These are phyloP conservation scores for Cutaneotrichosporon daszewskae DNA, from an alignment of 1,284 basidiomycete species.

Conservation along the genomic window DNA sequence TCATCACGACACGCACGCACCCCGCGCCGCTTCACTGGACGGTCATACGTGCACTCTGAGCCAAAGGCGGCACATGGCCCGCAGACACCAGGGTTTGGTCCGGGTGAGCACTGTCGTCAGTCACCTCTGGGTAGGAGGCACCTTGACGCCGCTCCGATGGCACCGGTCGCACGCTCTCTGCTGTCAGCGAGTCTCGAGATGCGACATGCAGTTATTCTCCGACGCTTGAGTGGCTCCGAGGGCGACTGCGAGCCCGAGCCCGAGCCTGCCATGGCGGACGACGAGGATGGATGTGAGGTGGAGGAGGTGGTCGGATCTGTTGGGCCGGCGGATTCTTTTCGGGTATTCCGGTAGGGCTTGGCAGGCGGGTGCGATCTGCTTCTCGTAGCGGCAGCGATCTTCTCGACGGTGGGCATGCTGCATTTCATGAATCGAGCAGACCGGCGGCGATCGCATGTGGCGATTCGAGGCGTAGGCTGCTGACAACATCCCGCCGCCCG, in stretches of 20 bases:
- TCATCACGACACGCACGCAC: constrained; percentile 20
- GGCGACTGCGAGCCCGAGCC: background rate
- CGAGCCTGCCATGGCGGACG: background rate
- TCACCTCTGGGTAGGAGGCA: constrained; percentile 8
- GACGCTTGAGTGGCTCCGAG: constrained; percentile 7
- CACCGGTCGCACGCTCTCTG: constrained; percentile 45
- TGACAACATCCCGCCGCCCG: no score
- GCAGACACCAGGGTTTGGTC: constrained; percentile 25
- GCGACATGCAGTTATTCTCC: constrained; percentile 5
- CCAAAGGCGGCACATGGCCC: constrained; percentile 37
- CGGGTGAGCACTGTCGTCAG: constrained; percentile 28
- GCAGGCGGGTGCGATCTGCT: no score
- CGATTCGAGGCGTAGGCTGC: no score
- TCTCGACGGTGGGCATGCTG: no score
- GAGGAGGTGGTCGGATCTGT: no score
- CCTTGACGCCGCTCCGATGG: constrained; percentile 41
- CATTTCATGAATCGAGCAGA: no score
- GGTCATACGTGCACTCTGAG: constrained; percentile 38
- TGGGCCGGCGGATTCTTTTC: no score
- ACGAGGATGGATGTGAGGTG: no score
- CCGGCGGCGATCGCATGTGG: no score
- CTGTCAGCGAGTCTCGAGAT: background rate
- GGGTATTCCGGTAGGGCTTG: no score
- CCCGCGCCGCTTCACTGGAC: constrained; percentile 41
- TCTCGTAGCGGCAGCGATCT: no score